These are phyloP conservation scores for Myrmaecium sp. DNA, from an alignment of 2,329 filamentous ascomycete genomes.

Conservation along the genomic window DNA sequence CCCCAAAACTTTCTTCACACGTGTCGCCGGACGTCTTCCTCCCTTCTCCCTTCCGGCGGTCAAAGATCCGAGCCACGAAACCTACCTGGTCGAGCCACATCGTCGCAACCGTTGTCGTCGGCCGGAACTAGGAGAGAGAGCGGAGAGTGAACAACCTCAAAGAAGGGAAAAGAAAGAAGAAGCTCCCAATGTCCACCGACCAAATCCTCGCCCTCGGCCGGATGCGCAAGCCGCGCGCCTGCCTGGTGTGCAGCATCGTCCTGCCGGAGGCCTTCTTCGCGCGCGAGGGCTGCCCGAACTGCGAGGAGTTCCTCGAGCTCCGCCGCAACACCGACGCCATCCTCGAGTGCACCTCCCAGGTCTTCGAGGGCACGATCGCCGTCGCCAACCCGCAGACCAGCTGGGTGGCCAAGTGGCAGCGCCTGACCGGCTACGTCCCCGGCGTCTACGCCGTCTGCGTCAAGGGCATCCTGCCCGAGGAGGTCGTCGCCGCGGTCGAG, in stretches of 20 bases:
- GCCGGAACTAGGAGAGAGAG: constrained; percentile 3
- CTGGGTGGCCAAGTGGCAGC: constrained; percentile 96
- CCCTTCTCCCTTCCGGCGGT: too few species aligned
- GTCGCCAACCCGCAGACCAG: constrained; percentile 66
- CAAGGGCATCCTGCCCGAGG: constrained; percentile 52
- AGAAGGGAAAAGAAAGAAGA: constrained; percentile 4
- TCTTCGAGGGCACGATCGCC: constrained; percentile 84
- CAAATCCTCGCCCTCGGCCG: constrained; percentile 56
- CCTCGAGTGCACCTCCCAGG: constrained; percentile 84
- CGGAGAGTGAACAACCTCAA: constrained; percentile 12
- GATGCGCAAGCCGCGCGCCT: constrained; percentile 78
- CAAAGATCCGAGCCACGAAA: too few species aligned
- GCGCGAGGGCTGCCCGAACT: constrained; percentile 84
- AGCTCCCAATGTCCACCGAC: constrained; percentile 35
- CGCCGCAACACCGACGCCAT: constrained; percentile 63
- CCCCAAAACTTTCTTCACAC: too few species aligned
- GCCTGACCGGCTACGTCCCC: constrained; percentile 70
- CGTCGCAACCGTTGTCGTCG: too few species aligned
- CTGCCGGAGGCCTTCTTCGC: constrained; percentile 71
- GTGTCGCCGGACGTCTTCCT: too few species aligned
- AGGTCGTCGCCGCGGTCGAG: constrained; percentile 38
- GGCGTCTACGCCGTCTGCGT: constrained; percentile 95
- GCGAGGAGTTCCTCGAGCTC: constrained; percentile 80
- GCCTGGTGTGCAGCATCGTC: constrained; percentile 96
- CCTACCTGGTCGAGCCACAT: too few species aligned